Conservation (phyloP, 768 basidiomycete species). For the Mycena filopes region DNA sequence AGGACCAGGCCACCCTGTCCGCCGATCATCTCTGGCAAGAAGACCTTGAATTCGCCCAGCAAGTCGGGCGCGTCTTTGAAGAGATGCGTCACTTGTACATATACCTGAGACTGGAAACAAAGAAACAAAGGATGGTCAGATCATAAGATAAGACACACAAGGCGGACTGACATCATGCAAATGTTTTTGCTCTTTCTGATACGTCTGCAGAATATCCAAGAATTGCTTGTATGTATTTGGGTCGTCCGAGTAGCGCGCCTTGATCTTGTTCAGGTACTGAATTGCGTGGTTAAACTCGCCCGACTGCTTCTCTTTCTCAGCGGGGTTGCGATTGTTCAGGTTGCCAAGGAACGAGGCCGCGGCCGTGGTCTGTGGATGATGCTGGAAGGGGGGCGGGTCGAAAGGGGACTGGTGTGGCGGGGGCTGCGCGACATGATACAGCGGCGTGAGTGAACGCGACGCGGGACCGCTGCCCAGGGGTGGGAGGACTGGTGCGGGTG, state of each 20-base stretch:
- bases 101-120: conserved; percentile 71
- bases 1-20: conserved; percentile 56
- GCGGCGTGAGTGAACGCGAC: conserved; percentile 68
- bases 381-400: conserved; percentile 54
- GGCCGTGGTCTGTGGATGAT: conserved; percentile 59
- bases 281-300: conserved; percentile 94
- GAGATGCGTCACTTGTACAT: conserved; percentile 80
- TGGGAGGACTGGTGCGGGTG: conserved; percentile 39
- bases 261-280: conserved; percentile 98
- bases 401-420: conserved; percentile 42
- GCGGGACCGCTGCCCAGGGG: conserved; percentile 49
- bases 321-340: conserved; percentile 59
- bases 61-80: conserved; percentile 87
- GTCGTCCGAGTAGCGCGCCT: conserved; percentile 87
- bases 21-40: conserved; percentile 73
- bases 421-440: conserved; percentile 51
- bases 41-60: conserved; percentile 83
- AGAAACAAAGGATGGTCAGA: conserved; percentile 18
- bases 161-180: conserved; percentile 61
- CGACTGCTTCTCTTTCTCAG: conserved; percentile 54
- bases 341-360: conserved; percentile 76
- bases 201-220: conserved; percentile 87
- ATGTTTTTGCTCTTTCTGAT: conserved; percentile 85
- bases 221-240: conserved; percentile 94
- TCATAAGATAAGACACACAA: conserved; percentile 17